Base-by-base conservation (phyloP, 306 rosid genomes). In the Trichosanthes truncata region DNA sequence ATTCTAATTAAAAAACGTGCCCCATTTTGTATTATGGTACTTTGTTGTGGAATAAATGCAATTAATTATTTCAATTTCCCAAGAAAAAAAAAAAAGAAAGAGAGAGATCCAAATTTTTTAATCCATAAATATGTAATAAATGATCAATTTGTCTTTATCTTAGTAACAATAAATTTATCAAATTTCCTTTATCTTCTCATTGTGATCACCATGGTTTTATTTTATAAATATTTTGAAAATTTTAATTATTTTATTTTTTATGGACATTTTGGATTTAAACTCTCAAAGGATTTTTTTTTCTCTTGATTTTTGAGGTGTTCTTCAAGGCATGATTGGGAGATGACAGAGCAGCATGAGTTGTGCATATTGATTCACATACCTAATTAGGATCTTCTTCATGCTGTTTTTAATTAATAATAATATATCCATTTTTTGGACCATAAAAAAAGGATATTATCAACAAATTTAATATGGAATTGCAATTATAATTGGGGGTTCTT, bases 261-360 rank as follows among this genome's bases (percentile, higher is more conserved):
- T 74, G 26, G 11, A 31, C 1, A 69, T 69, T 40, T 43, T 41
- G 55, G 9, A 51, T 17, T 75, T 74, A 17, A 46, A 15, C 25
- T 29, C 41, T 49, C 43, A 46, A 48, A 7, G 6, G n/a, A 6
- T 18, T 69, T 68, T 1, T 5, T 35, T 55, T n/a, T 1, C 5
- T 15, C 31, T 33, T 5, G 5, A 15, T 46, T 33, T 55, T 57
- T 77, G 53, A 41, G 35, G 69, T 76, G 68, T 36, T 77, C 18
- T 59, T 56, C 1, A 36, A 79, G 76, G 48, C 86, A 83, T 81
- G 83, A 83, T 68, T 67, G 82, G 66, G 82, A 67, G 84, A 76
- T 66, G 83, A 79, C 89, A 82, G 83, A 80, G 43, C 12, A 80
- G 85, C 84, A 73, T 84, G 82, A 85, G 85, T 82, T 85, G 85